A percentile compares a stretch with the other conserved stretches of the same genome.
phyloP scores from a whole-genome alignment of 164 flowering plant genomes.

The Aristolochia contorta region DNA sequence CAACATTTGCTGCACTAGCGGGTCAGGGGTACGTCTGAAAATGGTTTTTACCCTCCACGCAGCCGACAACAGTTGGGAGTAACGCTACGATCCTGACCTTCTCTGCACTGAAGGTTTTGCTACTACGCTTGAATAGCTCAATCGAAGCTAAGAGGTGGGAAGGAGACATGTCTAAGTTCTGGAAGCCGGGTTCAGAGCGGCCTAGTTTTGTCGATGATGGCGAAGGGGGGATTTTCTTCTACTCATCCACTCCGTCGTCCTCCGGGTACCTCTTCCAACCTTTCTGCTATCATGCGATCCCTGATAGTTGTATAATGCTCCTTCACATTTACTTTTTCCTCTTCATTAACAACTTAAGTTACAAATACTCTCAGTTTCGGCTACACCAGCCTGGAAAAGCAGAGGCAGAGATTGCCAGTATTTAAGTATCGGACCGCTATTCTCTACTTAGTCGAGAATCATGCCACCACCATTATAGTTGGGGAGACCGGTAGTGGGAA shows the following conservation, averaged over 20 bases:
- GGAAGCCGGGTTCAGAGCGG: slow-evolving; percentile 88
- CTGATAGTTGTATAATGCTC: background rate
- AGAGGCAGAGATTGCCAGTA: slow-evolving; percentile 87
- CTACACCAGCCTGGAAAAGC: slow-evolving; percentile 50
- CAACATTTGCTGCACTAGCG: no score
- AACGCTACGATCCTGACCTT: no score
- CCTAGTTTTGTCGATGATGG: slow-evolving; percentile 84
- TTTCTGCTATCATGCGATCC: background rate
- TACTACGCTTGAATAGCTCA: no score
- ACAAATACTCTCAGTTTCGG: slow-evolving; percentile 33
- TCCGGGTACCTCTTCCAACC: slow-evolving; percentile 21
- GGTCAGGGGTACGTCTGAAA: no score
- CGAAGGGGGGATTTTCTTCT: slow-evolving; percentile 83
- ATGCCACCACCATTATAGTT: slow-evolving; percentile 72
- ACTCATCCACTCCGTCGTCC: slow-evolving; percentile 38
- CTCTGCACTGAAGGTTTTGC: no score
- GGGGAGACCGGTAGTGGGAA: slow-evolving; percentile 98
- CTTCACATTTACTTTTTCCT: background rate
- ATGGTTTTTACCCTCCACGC: no score
- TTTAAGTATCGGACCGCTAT: slow-evolving; percentile 65
- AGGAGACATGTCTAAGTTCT: slow-evolving; percentile 50
- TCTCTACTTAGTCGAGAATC: slow-evolving; percentile 82
- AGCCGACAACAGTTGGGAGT: no score
- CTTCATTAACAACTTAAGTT: background rate
- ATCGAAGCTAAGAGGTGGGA: background rate